These are phyloP conservation scores for Backusella sp. DNA, from an alignment of 192 early-diverging fungal genomes.

Conservation along the genomic window DNA sequence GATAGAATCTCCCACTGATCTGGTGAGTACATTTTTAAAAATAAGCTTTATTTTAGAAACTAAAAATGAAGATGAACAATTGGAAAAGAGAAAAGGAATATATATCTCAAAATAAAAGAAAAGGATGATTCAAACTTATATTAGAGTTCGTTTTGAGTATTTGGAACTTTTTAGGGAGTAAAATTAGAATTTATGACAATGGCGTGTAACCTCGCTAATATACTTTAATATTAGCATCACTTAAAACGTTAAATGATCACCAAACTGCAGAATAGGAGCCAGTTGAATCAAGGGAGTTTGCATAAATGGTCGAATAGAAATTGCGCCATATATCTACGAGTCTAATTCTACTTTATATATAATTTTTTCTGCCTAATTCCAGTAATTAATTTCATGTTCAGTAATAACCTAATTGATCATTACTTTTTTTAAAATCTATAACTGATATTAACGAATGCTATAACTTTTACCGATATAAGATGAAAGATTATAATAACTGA, in stretches of 20 bases:
- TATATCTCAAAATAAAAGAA: not conserved
- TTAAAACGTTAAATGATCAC: not conserved
- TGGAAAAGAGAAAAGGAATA: not conserved
- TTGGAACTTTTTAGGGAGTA: not conserved
- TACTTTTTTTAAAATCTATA: not conserved
- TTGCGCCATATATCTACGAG: not conserved
- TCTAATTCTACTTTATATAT: not conserved
- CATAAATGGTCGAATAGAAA: not conserved
- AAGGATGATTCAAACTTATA: not conserved
- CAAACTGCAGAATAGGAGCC: not conserved
- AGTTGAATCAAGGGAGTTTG: not conserved
- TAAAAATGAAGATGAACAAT: not conserved
- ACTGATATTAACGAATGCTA: not conserved
- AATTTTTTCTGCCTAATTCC: not conserved
- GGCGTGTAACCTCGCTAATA: not conserved
- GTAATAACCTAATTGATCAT: not conserved
- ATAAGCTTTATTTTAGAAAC: not conserved
- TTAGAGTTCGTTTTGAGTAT: not conserved
- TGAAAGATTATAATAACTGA: not conserved
- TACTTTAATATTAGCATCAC: not conserved
- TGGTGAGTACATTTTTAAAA: slow-evolving; percentile 30
- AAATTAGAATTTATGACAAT: not conserved
- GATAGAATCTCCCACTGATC: slow-evolving; percentile 37
- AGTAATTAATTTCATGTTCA: not conserved
- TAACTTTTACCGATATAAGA: not conserved